These are phyloP conservation scores for Acmispon strigosus DNA, from an alignment of 306 rosid species.

Conservation along the genomic window DNA sequence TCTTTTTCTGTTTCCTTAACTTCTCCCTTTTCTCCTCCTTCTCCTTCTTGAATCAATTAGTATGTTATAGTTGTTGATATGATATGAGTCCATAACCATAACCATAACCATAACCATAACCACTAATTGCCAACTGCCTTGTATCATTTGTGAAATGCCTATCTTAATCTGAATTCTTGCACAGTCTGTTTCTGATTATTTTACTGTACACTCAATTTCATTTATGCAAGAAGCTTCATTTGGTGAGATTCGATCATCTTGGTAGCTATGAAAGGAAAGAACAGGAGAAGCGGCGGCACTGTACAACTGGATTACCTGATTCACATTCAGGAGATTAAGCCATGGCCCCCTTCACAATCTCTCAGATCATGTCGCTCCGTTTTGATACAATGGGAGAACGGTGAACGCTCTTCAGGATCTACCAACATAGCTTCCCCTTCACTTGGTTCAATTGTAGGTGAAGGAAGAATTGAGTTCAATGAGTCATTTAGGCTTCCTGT, in stretches of 20 bases:
- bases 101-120: too few species aligned
- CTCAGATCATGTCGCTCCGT: slow-evolving; percentile 68
- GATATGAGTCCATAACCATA: background rate
- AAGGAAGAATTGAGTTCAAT: slow-evolving; percentile 78
- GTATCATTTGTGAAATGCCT: slow-evolving; percentile 9
- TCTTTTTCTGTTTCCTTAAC: slow-evolving; percentile 3
- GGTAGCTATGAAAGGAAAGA: slow-evolving; percentile 67
- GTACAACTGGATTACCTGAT: slow-evolving; percentile 56
- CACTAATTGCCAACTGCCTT: slow-evolving; percentile 1
- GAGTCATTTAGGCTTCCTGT: slow-evolving; percentile 71
- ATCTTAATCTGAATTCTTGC: slow-evolving; percentile 4
- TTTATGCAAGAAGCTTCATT: slow-evolving; percentile 23
- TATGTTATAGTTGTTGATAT: background rate
- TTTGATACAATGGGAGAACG: slow-evolving; percentile 90
- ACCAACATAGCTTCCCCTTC: slow-evolving; percentile 67
- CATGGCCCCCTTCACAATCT: slow-evolving; percentile 94
- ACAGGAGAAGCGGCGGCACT: slow-evolving; percentile 40
- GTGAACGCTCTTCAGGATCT: slow-evolving; percentile 72
- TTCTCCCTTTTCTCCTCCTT: background rate
- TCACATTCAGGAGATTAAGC: slow-evolving; percentile 81
- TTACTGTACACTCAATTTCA: slow-evolving; percentile 6
- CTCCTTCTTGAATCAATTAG: background rate
- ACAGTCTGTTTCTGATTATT: slow-evolving; percentile 17
- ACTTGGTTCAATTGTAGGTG: slow-evolving; percentile 52
- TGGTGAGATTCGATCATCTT: slow-evolving; percentile 1